Percentiles rank a stretch among this genome's conserved stretches.
Conservation (phyloP, 805 yeast species). For the Ogataea dorogensis region DNA sequence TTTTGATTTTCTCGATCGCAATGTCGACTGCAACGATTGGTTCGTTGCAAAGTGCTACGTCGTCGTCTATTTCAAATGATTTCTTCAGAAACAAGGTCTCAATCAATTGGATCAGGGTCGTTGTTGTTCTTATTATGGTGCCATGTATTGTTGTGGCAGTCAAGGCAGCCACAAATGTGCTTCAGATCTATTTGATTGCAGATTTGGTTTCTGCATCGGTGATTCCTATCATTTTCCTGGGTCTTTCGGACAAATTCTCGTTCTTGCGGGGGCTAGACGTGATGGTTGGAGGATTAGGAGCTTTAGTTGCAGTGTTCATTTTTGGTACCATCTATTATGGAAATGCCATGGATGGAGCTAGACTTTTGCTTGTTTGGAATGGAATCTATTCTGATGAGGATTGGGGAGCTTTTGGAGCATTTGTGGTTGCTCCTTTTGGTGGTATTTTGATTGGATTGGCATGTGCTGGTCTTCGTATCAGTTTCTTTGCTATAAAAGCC, state of each 20-base stretch:
- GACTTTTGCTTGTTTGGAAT: conserved; percentile 67
- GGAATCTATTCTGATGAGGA: conserved; percentile 76
- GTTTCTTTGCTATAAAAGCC: conserved; percentile 32
- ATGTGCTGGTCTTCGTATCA: conserved; percentile 50
- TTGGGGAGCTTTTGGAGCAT: conserved; percentile 96
- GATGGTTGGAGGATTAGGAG: conserved; percentile 81
- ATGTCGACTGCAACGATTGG: conserved; percentile 89
- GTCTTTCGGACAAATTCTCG: conserved; percentile 65
- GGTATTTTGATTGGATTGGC: conserved; percentile 59
- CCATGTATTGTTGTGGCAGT: conserved; percentile 86
- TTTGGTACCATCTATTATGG: conserved; percentile 81
- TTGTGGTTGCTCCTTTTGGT: conserved; percentile 85
- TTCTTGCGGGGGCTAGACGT: conserved; percentile 78
- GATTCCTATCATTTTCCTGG: conserved; percentile 80
- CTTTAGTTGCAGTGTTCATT: conserved; percentile 72
- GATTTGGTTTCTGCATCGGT: conserved; percentile 86
- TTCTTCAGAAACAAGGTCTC: conserved; percentile 78
- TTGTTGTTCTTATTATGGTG: conserved; percentile 76
- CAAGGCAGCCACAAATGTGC: conserved; percentile 74
- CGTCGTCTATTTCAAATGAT: conserved; percentile 87
- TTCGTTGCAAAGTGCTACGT: conserved; percentile 83
- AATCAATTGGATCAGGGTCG: conserved; percentile 60
- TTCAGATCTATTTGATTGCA: conserved; percentile 86
- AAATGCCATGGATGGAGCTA: conserved; percentile 73
- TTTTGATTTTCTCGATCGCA: conserved; percentile 67